These are phyloP conservation scores for Colletotrichum aenigma DNA, from an alignment of 2,329 filamentous ascomycete species.

Conservation along the genomic window DNA sequence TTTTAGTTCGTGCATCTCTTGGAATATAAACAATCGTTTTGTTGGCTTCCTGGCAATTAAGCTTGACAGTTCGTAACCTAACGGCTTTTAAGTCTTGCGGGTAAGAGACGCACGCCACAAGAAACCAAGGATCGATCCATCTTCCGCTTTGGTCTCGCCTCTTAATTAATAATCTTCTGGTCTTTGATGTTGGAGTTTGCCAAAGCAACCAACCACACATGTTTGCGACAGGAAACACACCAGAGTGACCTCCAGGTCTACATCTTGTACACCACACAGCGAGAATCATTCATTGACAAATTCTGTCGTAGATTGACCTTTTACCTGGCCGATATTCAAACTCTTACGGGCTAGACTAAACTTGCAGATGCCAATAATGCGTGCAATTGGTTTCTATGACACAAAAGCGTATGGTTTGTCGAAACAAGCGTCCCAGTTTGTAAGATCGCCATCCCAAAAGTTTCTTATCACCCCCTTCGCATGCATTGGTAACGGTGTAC, in stretches of 20 bases:
- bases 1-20: not conserved
- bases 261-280: not conserved
- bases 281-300: rapidly evolving
- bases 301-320: not conserved
- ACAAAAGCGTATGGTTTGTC: conserved; percentile 34
- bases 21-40: not conserved
- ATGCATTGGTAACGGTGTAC: conserved; percentile 32
- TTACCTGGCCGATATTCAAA: not conserved
- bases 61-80: not conserved
- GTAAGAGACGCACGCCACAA: not conserved
- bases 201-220: not conserved
- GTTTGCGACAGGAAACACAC: not conserved
- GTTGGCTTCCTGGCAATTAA: not conserved
- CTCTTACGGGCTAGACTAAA: not conserved
- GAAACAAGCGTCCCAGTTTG: conserved; percentile 42
- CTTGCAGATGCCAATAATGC: not conserved
- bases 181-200: not conserved
- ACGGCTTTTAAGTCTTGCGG: not conserved
- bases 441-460: conserved; percentile 36
- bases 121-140: not conserved
- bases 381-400: not conserved
- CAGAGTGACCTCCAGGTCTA: not conserved
- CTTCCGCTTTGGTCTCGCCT: not conserved
- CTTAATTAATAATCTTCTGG: not conserved
- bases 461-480: conserved; percentile 33